These are phyloP conservation scores for Cenococcum geophilum DNA, from an alignment of 495 filamentous ascomycete species.

Conservation along the genomic window DNA sequence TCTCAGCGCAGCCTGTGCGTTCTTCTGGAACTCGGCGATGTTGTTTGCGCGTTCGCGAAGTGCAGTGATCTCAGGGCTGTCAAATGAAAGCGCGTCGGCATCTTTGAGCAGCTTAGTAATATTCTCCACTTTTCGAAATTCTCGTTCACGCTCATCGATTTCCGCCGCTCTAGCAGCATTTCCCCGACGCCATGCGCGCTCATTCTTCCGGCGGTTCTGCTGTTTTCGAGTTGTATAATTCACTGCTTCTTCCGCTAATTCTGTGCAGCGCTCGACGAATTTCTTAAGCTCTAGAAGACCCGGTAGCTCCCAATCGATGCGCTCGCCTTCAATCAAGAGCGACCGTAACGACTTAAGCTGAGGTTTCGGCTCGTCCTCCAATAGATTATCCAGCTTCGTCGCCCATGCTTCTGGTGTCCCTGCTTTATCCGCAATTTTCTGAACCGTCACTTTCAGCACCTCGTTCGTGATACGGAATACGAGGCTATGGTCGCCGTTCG, in stretches of 20 bases:
- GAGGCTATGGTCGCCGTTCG: slow-evolving; percentile 52
- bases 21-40: slow-evolving; percentile 79
- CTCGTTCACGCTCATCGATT: slow-evolving; percentile 80
- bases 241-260: slow-evolving; percentile 96
- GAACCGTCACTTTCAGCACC: slow-evolving; percentile 55
- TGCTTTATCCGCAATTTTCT: slow-evolving; percentile 80
- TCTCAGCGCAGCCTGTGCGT: slow-evolving; percentile 62
- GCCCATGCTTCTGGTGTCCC: slow-evolving; percentile 82
- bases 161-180: slow-evolving; percentile 61
- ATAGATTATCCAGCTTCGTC: slow-evolving; percentile 76
- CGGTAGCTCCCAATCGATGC: slow-evolving; percentile 87
- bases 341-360: slow-evolving; percentile 78
- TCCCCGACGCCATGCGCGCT: slow-evolving; percentile 77
- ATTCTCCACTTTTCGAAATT: slow-evolving; percentile 85
- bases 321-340: slow-evolving; percentile 89
- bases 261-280: slow-evolving; percentile 92
- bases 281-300: slow-evolving; percentile 74
- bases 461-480: slow-evolving; percentile 72
- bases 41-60: slow-evolving; percentile 81
- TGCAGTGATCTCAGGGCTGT: slow-evolving; percentile 84
- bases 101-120: slow-evolving; percentile 76
- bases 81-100: slow-evolving; percentile 86
- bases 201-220: slow-evolving; percentile 95
- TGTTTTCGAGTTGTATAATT: slow-evolving; percentile 98
- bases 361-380: slow-evolving; percentile 77